Evolutionary conservation across 2,329 filamentous ascomycete species (phyloP).

Genomic region (Albophoma yamanashiensis): DNA sequence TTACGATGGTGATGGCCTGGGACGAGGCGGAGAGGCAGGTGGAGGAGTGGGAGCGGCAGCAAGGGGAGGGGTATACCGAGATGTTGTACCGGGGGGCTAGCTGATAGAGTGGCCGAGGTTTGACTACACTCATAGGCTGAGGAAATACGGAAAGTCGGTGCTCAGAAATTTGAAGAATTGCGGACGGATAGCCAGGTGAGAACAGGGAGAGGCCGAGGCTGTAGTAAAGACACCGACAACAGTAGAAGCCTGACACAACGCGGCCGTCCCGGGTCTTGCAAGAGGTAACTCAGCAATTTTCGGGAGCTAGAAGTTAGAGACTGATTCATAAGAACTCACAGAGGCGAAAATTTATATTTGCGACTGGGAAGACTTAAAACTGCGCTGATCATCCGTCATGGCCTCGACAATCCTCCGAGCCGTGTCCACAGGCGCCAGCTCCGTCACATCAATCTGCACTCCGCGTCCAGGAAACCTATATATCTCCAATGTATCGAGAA

Average conservation of each 20-base stretch:
- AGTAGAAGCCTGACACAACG: too few relatives aligned
- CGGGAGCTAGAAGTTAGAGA: too few relatives aligned
- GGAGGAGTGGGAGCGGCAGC: constrained; percentile 12
- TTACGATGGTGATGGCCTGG: constrained; percentile 36
- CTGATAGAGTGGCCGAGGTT: not conserved
- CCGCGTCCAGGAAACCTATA: constrained; percentile 11
- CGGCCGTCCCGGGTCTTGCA: too few relatives aligned
- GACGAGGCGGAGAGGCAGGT: constrained; percentile 10
- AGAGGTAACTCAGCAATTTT: too few relatives aligned
- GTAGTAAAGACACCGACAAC: not conserved
- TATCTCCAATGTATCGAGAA: constrained; percentile 1
- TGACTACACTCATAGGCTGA: not conserved
- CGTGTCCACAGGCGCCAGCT: constrained; percentile 10
- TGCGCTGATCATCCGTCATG: not conserved
- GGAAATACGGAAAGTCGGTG: not conserved
- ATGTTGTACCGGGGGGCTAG: constrained; percentile 8
- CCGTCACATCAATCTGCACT: constrained; percentile 15
- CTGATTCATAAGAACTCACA: too few relatives aligned
- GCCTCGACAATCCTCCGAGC: constrained; percentile 7
- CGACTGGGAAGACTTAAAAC: too few relatives aligned
- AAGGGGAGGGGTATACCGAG: constrained; percentile 11
- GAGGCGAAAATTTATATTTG: too few relatives aligned
- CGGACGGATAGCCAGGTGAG: too few relatives aligned
- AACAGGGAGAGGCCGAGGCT: not conserved
- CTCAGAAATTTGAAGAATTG: too few relatives aligned